Conservation (phyloP, 768 basidiomycete species). For the Russula lepida region DNA sequence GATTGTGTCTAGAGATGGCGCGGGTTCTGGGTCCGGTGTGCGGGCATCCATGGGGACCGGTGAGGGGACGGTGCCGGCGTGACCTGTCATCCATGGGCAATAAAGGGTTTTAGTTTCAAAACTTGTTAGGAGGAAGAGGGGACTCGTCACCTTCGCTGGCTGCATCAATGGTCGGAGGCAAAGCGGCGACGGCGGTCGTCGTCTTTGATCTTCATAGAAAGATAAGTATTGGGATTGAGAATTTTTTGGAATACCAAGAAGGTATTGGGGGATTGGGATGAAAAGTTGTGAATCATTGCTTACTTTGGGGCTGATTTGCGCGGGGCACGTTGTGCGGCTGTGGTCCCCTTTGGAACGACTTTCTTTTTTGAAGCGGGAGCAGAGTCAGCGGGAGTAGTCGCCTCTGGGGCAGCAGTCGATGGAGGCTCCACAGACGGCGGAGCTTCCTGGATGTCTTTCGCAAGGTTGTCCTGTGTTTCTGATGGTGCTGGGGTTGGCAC, state of each 20-base stretch:
- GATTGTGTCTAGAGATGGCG: neutral
- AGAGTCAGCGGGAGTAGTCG: conserved; percentile 1
- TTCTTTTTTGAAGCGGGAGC: conserved; percentile 23
- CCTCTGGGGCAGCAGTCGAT: conserved; percentile 10
- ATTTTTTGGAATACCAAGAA: neutral
- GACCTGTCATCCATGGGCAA: conserved; percentile 6
- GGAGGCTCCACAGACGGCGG: neutral
- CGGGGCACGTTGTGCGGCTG: conserved; percentile 25
- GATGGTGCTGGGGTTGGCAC: neutral
- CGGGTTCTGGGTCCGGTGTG: conserved; percentile 10
- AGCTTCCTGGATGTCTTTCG: conserved; percentile 6
- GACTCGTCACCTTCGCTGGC: conserved; percentile 7
- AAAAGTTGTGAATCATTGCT: neutral
- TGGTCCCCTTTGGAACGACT: conserved; percentile 23
- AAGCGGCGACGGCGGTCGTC: neutral
- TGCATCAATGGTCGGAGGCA: conserved; percentile 1
- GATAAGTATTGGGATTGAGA: neutral
- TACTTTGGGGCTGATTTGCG: conserved; percentile 29
- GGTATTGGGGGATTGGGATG: neutral
- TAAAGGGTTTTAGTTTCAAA: neutral
- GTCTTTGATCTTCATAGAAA: neutral
- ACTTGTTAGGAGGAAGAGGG: neutral
- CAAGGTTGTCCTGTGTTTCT: neutral
- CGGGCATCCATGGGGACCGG: conserved; percentile 10
- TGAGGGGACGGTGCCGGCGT: conserved; percentile 21